Evolutionary conservation across 2,329 filamentous ascomycete genomes (phyloP), one percentile per base, ranked within the genome.

Genomic region (Rutstroemia sp.): DNA sequence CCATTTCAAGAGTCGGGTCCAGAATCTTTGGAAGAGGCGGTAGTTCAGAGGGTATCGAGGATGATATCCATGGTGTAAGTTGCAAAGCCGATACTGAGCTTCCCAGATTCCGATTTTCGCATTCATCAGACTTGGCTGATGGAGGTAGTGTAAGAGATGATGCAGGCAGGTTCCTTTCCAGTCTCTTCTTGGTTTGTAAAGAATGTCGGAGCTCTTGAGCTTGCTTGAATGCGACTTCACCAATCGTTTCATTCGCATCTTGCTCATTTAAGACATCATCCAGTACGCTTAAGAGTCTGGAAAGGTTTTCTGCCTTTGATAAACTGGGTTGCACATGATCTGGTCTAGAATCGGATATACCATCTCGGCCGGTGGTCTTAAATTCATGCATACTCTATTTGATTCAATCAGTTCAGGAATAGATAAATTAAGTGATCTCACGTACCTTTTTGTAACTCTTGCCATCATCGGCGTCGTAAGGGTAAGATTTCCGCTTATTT

Each of bases 11-110:
- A 21, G 74, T 71, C 0, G 77, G 72, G 60, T 90, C 79, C 5
- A 76, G 65, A 51, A 90, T 80, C 9, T 73, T 67, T 3, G 88
- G 88, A 1, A 90, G 72, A 1, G 79, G 75, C 3, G 86, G 86
- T 1, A 81, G 67, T 1, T 70, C 59, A 16, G 65, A 61, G 3
- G 76, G 70, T 40, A 84, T 77, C 38, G 78, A 76, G 56, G 75
- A 70, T 34, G 69, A 72, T n/a, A 68, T 76, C 78, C 77, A 86
- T 56, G 73, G 75, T 53, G 72, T 76, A 45, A 76, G 38, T 23
- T 55, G 53, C 5, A 50, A 19, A 36, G 21, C 14, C n/a, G 47
- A 44, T 19, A 55, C 25, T 34, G 48, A 23, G 23, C 25, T 55
- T 4, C 53, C 53, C 1, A 48, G 6, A 9, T 55, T 55, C 14